These are phyloP conservation scores for Cytidiella melzeri DNA, from an alignment of 768 basidiomycete genomes.

Conservation along the genomic window DNA sequence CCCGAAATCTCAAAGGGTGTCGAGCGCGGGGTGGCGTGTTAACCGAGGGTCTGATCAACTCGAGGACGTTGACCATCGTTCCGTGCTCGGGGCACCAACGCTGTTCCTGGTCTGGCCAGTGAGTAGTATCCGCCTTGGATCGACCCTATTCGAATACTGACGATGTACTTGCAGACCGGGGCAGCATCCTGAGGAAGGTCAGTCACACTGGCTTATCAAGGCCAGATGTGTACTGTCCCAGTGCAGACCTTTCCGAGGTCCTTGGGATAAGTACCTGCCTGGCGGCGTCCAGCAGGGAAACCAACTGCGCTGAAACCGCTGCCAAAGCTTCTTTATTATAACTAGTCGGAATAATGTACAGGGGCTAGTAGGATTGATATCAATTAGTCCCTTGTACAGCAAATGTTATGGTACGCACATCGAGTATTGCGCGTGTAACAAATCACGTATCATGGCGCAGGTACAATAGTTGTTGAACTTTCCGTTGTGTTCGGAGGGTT, in stretches of 20 bases:
- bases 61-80: not conserved
- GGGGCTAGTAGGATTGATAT: too few relatives aligned
- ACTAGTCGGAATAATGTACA: too few relatives aligned
- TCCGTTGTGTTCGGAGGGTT: not conserved
- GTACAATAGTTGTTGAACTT: not conserved
- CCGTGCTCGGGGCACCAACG: not conserved
- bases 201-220: not conserved
- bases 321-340: too few relatives aligned
- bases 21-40: not conserved
- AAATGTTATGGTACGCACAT: too few relatives aligned
- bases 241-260: slow-evolving; percentile 10
- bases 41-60: not conserved
- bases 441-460: not conserved
- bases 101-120: not conserved
- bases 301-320: slow-evolving; percentile 6
- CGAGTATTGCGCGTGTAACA: too few relatives aligned
- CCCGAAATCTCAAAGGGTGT: too few relatives aligned
- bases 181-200: not conserved
- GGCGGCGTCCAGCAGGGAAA: slow-evolving; percentile 1
- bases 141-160: too few relatives aligned
- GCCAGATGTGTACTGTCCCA: not conserved
- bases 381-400: too few relatives aligned
- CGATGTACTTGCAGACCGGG: too few relatives aligned
- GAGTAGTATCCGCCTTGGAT: not conserved
- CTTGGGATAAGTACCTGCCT: slow-evolving; percentile 7